phyloP scores from a whole-genome alignment of 495 filamentous ascomycete genomes.

The Staphylotrichum longicolle region DNA sequence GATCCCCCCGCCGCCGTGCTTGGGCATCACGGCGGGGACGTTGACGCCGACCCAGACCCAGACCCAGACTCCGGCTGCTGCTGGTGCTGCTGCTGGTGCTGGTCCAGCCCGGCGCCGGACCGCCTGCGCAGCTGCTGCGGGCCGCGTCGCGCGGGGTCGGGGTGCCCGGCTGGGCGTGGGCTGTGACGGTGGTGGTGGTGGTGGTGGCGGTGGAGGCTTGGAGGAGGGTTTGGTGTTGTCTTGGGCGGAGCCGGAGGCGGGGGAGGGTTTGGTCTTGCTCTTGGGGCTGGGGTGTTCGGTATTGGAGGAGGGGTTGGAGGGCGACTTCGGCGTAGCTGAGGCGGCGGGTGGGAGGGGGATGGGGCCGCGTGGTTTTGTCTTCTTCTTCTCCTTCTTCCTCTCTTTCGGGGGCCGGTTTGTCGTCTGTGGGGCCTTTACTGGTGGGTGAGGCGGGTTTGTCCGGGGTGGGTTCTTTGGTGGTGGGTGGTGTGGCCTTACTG shows the following conservation, averaged over 20 bases:
- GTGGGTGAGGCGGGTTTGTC: background rate
- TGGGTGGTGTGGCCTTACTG: background rate
- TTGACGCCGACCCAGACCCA: conserved; percentile 2
- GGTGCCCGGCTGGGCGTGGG: background rate
- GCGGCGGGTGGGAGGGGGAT: background rate
- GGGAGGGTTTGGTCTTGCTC: background rate
- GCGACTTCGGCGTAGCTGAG: conserved; percentile 9
- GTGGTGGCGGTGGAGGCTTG: background rate
- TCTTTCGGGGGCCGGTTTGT: background rate
- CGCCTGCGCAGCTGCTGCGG: too few relatives aligned
- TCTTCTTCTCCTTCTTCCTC: too few relatives aligned
- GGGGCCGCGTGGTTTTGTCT: background rate
- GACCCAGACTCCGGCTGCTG: too few relatives aligned
- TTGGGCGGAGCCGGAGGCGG: background rate
- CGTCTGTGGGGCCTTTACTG: background rate
- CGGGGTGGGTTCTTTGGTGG: background rate
- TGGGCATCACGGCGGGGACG: conserved; percentile 14
- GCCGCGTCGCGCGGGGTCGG: conserved; percentile 7
- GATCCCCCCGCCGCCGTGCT: conserved; percentile 28
- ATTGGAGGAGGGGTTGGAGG: background rate
- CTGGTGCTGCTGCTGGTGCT: too few relatives aligned
- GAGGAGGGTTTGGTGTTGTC: background rate
- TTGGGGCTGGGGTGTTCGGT: background rate
- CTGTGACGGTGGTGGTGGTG: background rate
- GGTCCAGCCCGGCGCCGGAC: too few relatives aligned